These are phyloP conservation scores for Solanum bulbocastanum DNA, from an alignment of 257 asterid species.

Conservation along the genomic window DNA sequence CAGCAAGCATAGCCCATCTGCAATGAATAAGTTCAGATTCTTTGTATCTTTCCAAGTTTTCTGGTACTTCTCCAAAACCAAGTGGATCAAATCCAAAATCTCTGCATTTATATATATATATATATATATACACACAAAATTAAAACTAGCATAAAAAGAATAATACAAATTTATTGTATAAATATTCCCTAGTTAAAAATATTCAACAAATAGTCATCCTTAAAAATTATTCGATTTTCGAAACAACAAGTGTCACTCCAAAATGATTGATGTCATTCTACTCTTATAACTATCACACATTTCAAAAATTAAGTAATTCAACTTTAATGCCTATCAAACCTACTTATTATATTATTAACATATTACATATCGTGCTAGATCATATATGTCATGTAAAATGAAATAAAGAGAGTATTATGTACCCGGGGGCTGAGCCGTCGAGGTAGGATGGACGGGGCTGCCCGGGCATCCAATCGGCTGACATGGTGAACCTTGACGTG, in stretches of 20 bases:
- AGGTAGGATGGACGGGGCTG: slow-evolving; percentile 88
- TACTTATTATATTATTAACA: not conserved
- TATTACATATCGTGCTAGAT: not conserved
- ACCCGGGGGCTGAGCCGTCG: slow-evolving; percentile 96
- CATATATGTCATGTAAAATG: not conserved
- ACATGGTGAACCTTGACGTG: slow-evolving; percentile 25
- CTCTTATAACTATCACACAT: not conserved
- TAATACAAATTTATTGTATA: not conserved
- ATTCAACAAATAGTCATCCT: not conserved
- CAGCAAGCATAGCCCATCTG: slow-evolving; percentile 98
- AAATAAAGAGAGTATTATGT: not conserved
- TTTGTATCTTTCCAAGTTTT: slow-evolving; percentile 78
- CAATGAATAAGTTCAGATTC: slow-evolving; percentile 90
- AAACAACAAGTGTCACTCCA: not conserved
- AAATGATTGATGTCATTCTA: not conserved
- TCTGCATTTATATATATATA: slow-evolving; percentile 9
- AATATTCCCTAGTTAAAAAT: not conserved
- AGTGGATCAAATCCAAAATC: slow-evolving; percentile 98
- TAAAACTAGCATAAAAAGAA: not conserved
- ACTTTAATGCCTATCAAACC: not conserved
- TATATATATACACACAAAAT: not conserved
- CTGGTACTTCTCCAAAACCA: slow-evolving; percentile 77
- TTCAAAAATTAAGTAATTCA: not conserved
- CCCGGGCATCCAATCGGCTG: slow-evolving; percentile 98
- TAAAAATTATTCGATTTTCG: not conserved